These are phyloP conservation scores for Plenodomus biglobosus DNA, from an alignment of 2,329 filamentous ascomycete species.

Conservation along the genomic window DNA sequence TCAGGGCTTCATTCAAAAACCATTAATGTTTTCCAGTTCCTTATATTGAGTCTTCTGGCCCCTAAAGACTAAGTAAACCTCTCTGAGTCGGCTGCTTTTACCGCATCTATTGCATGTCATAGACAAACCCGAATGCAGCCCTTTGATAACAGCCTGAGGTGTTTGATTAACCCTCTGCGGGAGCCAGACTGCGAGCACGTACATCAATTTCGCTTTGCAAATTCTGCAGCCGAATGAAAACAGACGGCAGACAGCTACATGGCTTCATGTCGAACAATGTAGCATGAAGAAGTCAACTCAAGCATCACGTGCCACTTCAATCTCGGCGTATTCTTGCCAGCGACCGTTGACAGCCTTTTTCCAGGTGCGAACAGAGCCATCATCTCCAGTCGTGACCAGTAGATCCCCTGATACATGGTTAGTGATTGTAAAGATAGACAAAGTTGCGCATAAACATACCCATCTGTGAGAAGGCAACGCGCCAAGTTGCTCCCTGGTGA, in stretches of 20 bases:
- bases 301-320: constrained; percentile 44
- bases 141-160: neutral
- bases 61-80: too few relatives aligned
- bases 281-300: constrained; percentile 6
- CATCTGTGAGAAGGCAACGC: constrained; percentile 64
- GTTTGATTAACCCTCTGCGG: neutral
- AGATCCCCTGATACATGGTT: constrained; percentile 62
- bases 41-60: too few relatives aligned
- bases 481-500: constrained; percentile 72
- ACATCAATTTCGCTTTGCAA: neutral
- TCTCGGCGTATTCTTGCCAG: constrained; percentile 54
- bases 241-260: neutral
- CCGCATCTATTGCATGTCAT: too few relatives aligned
- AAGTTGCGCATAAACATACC: constrained; percentile 32
- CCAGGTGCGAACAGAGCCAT: constrained; percentile 61
- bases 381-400: constrained; percentile 74
- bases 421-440: constrained; percentile 1
- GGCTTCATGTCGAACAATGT: neutral
- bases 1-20: neutral
- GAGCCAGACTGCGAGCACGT: neutral
- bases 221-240: neutral
- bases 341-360: constrained; percentile 52
- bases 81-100: too few relatives aligned
- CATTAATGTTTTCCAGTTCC: too few relatives aligned
- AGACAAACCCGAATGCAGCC: neutral